Base-by-base conservation (phyloP, 495 filamentous ascomycete species). In the Tirmania nivea region DNA sequence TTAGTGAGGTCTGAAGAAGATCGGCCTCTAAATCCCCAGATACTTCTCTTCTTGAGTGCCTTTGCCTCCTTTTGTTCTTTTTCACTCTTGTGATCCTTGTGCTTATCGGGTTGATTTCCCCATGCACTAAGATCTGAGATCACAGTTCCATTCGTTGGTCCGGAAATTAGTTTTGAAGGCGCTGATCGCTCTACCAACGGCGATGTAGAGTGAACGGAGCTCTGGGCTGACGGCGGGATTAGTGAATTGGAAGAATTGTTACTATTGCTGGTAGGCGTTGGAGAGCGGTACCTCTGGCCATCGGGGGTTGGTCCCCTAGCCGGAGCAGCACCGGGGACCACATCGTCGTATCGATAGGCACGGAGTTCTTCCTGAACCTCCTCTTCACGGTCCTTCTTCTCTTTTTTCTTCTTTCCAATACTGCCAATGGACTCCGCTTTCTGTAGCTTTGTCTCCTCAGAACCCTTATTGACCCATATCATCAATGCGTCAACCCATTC, bases 401-500 rank as follows among this genome's bases (percentile, higher is more conserved):
- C 66, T 39, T 68, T 72, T 35, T 67, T 61, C 12, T 54, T 62
- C 31, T 60, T 56, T 25, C 59, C 58, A 48, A 52, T 58, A 25
- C 16, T 50, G 25, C 20, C n/a, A 37, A 52, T 47, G 54, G 57
- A 52, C 34, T 55, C 49, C 20, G 60, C 39, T 45, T 45, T 45
- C 14, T 45, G 54, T 36, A 56, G 39, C 37, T 67, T 65, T 53
- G 51, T 42, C 42, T 66, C 68, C 8, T 80, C 78, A 1, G 69
- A 69, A 50, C 78, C 78, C 57, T 73, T 77, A 57, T 94, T 86
- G n/a, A 94, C 85, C 71, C 92, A 90, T 56, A 84, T 80, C 62
- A 96, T 69, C 49, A 97, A 68, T 39, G 84, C 80, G 45, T 88
- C 82, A 2, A 97, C 89, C 90, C 90, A 97, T 34, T 80, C 73